Base-by-base conservation (phyloP, 2,329 filamentous ascomycete genomes). In the Coleophoma eucalyptorum region DNA sequence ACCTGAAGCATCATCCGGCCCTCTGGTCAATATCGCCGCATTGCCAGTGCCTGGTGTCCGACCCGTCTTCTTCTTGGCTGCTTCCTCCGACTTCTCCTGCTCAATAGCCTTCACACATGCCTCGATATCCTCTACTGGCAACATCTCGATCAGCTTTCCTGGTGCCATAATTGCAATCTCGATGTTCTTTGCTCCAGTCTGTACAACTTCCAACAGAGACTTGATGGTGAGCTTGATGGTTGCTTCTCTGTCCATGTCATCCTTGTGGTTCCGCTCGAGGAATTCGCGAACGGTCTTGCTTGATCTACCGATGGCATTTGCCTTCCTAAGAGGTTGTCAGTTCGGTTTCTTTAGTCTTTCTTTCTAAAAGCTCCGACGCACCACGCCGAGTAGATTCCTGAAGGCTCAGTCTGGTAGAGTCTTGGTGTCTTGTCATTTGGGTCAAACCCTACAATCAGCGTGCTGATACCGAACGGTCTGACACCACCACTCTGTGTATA, bases 201-300 rank as follows among this genome's bases (percentile, higher is more conserved):
- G 94, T 55, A 99, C 94, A 49, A 99, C 94, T 72, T 99, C 94
- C 54, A 99, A 78, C 58, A 99, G 81, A 37, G 94, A 99, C 79
- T 99, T 99, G 78, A 99, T 95, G 7, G 94, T 94, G 62, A 99
- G 79, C 68, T 95, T 91, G 70, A 99, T 95, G 40, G 95, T 97
- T 63, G 90, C 87, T 74, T 97, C 91, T 57, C 92, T 85, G 69
- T 97, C 89, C 92, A 99, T 96, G 56, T 90, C 89, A 65, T 95
- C 90, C 79, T 96, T 96, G 81, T 99, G 96, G 76, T 99, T 97
- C 69, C 95, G 87, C 76, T 99, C 94, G 60, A 99, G 83, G 74
- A 99, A 99, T 70, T 99, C 94, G 65, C 94, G 89, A 51, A 99
- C 94, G 10, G 94, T 99, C 82, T 99, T 99, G 82, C 90, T 96